These are phyloP conservation scores for Neohortaea acidophila DNA, from an alignment of 495 filamentous ascomycete species.

Conservation along the genomic window DNA sequence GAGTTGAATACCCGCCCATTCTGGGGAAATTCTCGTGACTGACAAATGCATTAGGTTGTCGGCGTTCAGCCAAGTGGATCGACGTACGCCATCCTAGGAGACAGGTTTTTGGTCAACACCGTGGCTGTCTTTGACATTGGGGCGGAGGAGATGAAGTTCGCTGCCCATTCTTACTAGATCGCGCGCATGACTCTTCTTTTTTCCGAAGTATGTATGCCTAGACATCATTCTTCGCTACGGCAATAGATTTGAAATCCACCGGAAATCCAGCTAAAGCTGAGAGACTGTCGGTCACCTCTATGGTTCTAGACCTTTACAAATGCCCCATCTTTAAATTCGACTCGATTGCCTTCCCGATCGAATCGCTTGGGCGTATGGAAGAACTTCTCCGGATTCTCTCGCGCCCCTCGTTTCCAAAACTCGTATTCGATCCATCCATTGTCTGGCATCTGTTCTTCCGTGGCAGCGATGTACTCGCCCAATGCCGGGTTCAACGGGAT, in stretches of 20 bases:
- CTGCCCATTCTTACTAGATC: conserved; percentile 11
- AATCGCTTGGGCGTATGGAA: not conserved
- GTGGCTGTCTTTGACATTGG: conserved; percentile 48
- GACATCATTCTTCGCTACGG: no score
- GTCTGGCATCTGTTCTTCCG: conserved; percentile 48
- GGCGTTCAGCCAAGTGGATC: conserved; percentile 7
- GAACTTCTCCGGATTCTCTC: conserved; percentile 21
- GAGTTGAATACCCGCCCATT: no score
- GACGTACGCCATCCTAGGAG: conserved; percentile 36
- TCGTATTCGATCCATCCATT: conserved; percentile 52
- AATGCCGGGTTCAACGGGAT: conserved; percentile 15
- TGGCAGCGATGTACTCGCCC: conserved; percentile 36
- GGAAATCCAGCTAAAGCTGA: no score
- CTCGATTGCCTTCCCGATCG: conserved; percentile 1
- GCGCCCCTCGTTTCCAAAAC: conserved; percentile 45
- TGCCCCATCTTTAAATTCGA: not conserved
- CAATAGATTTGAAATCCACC: no score
- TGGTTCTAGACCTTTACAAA: not conserved
- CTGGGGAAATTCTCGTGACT: not conserved
- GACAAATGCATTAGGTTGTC: not conserved
- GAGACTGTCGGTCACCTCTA: no score
- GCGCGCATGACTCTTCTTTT: no score
- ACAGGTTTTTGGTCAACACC: conserved; percentile 48
- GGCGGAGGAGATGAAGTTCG: conserved; percentile 36
- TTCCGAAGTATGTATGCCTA: no score